These are phyloP conservation scores for Spizellomyces sp. DNA, from an alignment of 192 early-diverging fungal species.

Conservation along the genomic window DNA sequence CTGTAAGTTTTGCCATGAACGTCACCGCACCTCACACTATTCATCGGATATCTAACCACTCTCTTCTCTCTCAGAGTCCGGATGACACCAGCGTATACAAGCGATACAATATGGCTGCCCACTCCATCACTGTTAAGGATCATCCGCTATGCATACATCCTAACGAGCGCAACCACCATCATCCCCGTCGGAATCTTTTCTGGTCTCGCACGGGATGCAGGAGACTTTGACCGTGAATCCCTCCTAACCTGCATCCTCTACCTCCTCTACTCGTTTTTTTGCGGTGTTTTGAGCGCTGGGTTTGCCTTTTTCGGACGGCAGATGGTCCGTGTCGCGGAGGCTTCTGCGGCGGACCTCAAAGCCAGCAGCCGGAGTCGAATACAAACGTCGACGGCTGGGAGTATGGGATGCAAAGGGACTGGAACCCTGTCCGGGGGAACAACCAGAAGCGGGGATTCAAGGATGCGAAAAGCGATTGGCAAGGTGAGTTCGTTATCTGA, in stretches of 20 bases:
- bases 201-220: neutral
- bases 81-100: neutral
- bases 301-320: slow-evolving; percentile 6
- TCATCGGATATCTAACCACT: neutral
- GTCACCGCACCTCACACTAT: neutral
- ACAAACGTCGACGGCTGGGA: too few species aligned
- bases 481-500: neutral
- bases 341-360: neutral
- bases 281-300: neutral
- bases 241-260: neutral
- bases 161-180: neutral
- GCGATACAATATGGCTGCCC: neutral
- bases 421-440: too few species aligned
- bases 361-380: neutral
- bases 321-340: slow-evolving; percentile 1
- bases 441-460: neutral
- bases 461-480: neutral
- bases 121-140: neutral
- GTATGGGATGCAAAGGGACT: too few species aligned
- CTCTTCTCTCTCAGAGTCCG: neutral
- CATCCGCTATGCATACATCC: neutral
- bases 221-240: neutral
- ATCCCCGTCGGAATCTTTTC: neutral
- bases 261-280: slow-evolving; percentile 3
- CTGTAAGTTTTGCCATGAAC: neutral